Evolutionary conservation across 202 grass and related monocot genomes (phyloP).

Genomic region (Bolboschoenoplectus hybrid): DNA sequence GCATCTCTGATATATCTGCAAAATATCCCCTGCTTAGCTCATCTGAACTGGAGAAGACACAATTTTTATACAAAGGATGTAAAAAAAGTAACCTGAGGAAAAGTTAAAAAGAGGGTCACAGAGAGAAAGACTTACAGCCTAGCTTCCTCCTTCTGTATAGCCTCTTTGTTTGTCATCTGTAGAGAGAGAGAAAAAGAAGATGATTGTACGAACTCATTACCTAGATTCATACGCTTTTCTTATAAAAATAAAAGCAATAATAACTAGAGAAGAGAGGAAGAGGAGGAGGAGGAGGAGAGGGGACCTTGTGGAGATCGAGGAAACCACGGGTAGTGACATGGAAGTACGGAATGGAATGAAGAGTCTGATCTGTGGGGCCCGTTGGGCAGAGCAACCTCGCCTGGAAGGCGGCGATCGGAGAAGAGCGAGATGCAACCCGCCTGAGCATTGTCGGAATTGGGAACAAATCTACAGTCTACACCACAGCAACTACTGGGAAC

Average conservation of each 20-base stretch:
- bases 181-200: slow-evolving; percentile 3
- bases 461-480: not conserved
- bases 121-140: slow-evolving; percentile 60
- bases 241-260: not conserved
- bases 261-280: not conserved
- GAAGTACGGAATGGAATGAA: not conserved
- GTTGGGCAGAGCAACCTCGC: slow-evolving; percentile 32
- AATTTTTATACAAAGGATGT: slow-evolving; percentile 18
- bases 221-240: not conserved
- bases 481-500: too few relatives aligned
- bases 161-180: slow-evolving; percentile 56
- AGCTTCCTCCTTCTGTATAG: slow-evolving; percentile 63
- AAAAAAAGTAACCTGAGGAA: not conserved
- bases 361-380: not conserved
- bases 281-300: not conserved
- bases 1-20: slow-evolving; percentile 65
- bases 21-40: slow-evolving; percentile 79
- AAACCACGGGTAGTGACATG: slow-evolving; percentile 49
- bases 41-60: slow-evolving; percentile 61
- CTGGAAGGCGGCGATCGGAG: slow-evolving; percentile 23
- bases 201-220: not conserved
- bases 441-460: slow-evolving; percentile 6
- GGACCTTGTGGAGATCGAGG: slow-evolving; percentile 58
- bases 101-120: not conserved
- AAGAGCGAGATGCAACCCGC: slow-evolving; percentile 17